These are phyloP conservation scores for Hyaloscypha hepaticicola DNA, from an alignment of 495 filamentous ascomycete species.

Conservation along the genomic window DNA sequence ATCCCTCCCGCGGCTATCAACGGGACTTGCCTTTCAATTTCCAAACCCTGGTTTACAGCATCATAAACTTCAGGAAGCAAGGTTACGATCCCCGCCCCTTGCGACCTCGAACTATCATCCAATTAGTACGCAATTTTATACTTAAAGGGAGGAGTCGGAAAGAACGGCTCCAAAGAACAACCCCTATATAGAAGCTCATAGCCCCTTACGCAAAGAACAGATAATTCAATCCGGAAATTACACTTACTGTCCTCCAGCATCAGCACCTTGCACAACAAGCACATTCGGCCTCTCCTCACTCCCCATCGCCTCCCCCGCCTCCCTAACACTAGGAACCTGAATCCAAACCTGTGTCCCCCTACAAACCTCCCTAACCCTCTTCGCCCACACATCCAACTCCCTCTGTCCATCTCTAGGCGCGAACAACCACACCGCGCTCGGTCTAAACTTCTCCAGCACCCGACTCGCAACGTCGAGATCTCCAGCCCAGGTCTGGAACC, in stretches of 20 bases:
- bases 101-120: constrained; percentile 18
- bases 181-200: no score
- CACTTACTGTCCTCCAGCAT: constrained; percentile 69
- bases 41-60: constrained; percentile 14
- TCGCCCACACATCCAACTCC: constrained; percentile 56
- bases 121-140: no score
- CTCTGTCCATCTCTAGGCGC: constrained; percentile 47
- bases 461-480: constrained; percentile 44
- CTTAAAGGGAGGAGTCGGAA: no score
- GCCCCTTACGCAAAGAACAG: no score
- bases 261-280: constrained; percentile 67
- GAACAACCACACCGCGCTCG: constrained; percentile 70
- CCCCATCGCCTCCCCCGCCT: constrained; percentile 47
- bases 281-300: constrained; percentile 52
- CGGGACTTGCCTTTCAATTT: constrained; percentile 41
- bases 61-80: constrained; percentile 45
- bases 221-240: no score
- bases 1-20: constrained; percentile 65
- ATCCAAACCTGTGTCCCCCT: constrained; percentile 58
- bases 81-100: constrained; percentile 41
- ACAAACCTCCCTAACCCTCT: constrained; percentile 43
- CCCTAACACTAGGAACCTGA: constrained; percentile 59
- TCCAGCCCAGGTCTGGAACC: constrained; percentile 10
- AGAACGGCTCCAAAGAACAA: no score
- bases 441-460: constrained; percentile 48